Evolutionary conservation across 139 green algal species (phyloP).

Genomic region (Chlorella sorokiniana): DNA sequence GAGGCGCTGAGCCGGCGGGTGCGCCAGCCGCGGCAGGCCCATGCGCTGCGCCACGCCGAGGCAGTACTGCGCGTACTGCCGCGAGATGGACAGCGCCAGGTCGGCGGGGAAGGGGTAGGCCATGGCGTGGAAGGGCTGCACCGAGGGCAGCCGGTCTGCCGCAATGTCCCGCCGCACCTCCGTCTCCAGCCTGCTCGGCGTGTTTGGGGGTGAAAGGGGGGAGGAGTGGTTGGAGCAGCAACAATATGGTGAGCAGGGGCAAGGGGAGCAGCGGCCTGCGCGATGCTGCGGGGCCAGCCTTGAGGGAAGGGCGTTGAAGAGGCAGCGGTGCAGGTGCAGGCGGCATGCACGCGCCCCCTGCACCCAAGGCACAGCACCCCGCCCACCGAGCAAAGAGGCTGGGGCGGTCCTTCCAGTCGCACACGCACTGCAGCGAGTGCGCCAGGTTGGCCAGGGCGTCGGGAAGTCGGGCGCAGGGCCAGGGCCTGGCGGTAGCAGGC

Average conservation of each 20-base stretch:
- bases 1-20: conserved; percentile 58
- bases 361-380: not conserved
- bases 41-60: conserved; percentile 50
- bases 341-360: not conserved
- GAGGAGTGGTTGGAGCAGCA: not conserved
- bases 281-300: too few relatives aligned
- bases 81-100: conserved; percentile 68
- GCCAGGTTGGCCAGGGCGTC: conserved; percentile 87
- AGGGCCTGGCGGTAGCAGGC: conserved; percentile 75
- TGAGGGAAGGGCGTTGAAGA: too few relatives aligned
- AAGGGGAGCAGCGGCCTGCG: not conserved
- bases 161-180: conserved; percentile 69
- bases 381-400: conserved; percentile 57
- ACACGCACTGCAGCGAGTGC: conserved; percentile 87
- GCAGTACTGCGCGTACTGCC: conserved; percentile 69
- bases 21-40: conserved; percentile 50
- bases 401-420: conserved; percentile 81
- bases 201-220: too few relatives aligned
- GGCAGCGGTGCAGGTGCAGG: not conserved
- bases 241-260: too few relatives aligned
- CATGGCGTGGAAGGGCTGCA: conserved; percentile 95
- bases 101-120: conserved; percentile 82
- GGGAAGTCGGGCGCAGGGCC: conserved; percentile 67
- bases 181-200: conserved; percentile 45
- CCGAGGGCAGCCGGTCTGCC: conserved; percentile 64